Evolutionary conservation across 2,329 filamentous ascomycete species (phyloP), one percentile per base, ranked within the genome.

Genomic region (Septoria petroselini): DNA sequence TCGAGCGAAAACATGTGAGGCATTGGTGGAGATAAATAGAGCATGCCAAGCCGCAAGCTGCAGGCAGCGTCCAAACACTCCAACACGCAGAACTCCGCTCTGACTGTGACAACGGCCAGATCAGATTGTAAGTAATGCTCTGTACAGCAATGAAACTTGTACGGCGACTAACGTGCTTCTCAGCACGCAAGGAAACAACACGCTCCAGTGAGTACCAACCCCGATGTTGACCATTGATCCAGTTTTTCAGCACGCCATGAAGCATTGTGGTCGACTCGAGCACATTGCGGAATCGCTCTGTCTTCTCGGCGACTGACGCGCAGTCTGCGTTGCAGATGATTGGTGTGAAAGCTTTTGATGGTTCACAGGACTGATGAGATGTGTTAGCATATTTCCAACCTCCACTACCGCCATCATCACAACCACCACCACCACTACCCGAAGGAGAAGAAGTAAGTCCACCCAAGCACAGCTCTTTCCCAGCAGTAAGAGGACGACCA

Each of bases 191-290:
- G 14, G 7, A 19, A 19, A 7, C 35, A 39, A 33, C 19, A 12
- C 34, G 43, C 43, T 30, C 9, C n/a, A 14, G 43, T 46, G 39
- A 46, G 43, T 46, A 27, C 43, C 17, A 38, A n/a, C 15, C 33
- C 21, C 34, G 15, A 12, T 17, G 19, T 15, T 15, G 11, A 29
- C 6, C 33, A 33, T 17, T 17, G 21, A 15, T n/a, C 14, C 17
- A n/a, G 8, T 12, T 8, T 45, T 19, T 3, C 33, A 12, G 21
- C 38, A 34, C 34, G 17, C n/a, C 18, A 15, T 38, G 15, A 29
- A 27, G 43, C 21, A 25, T 25, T 25, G 14, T 19, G 11, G 19
- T 11, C 23, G 15, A 30, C 21, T 8, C 29, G 31, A 37, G 31
- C 42, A 30, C 42, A n/a, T 4, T 4, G 25, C 31, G 8, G 11